Evolutionary conservation across 352 stramenopile genomes (phyloP), one percentile per base, ranked within the genome.

Genomic region (Globisporangium emineosum): DNA sequence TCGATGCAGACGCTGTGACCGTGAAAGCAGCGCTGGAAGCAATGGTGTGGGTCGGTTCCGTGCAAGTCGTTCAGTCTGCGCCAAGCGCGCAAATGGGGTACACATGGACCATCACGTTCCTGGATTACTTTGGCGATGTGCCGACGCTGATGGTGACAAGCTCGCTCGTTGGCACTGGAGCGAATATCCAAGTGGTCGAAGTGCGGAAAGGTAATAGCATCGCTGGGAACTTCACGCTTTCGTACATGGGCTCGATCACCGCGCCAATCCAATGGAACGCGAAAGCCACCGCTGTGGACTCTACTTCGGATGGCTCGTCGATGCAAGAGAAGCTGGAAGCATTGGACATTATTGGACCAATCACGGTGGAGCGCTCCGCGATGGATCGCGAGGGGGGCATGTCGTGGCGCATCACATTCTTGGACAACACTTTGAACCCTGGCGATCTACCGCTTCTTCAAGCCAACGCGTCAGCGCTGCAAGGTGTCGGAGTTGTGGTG

Each of bases 321-420:
- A 33, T 94, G 19, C 73, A 94, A 67, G 86, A 94, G 52, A 91
- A 90, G 35, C 60, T 94, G 0, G 69, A 93, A 42, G 77, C 82
- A 2, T 40, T 94, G 32, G 73, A 75, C 19, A 68, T 78, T 3
- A 65, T 94, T 32, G 84, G 84, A 12, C 61, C 64, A 5, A 43
- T 90, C 2, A 67, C 53, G 17, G 79, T 91, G 0, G 66, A 71
- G 13, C 77, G 81, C 2, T 82, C 74, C 3, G 19, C 30, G 6
- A 67, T 74, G 47, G 79, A 91, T 32, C 57, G 68, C 21, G 76
- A 93, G 60, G 81, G 78, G 9, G 85, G 85, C 5, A 88, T 83
- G 58, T 69, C 59, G 12, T 93, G 83, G 83, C 27, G 68, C n/a
- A 73, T 94, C 37, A 89, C 85, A 21, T 94, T 94, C 61, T 69